A percentile compares a stretch with the other conserved stretches of the same genome.
Evolutionary conservation across 2,329 filamentous ascomycete species (phyloP).

Genomic region (Claviceps pusilla): DNA sequence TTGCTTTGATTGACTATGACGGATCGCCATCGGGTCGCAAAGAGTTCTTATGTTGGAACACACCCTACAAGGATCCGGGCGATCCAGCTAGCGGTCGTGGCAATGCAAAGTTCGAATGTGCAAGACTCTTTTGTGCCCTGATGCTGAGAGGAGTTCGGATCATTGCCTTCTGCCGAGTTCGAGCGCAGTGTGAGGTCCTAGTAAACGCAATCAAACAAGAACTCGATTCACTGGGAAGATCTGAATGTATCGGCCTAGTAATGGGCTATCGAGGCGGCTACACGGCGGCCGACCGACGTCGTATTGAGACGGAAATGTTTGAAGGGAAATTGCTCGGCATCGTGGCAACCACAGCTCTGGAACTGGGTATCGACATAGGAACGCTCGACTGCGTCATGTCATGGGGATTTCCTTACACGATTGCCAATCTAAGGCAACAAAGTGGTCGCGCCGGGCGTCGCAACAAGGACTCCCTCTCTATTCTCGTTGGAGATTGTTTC

Average conservation of each 20-base stretch:
- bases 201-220: conserved; percentile 68
- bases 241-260: conserved; percentile 62
- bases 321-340: conserved; percentile 86
- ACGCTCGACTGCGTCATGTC: conserved; percentile 86
- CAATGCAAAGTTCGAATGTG: conserved; percentile 71
- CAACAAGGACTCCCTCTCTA: conserved; percentile 83
- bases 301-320: conserved; percentile 93
- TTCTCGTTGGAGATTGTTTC: conserved; percentile 79
- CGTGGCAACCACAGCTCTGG: conserved; percentile 81
- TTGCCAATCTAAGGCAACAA: conserved; percentile 87
- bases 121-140: conserved; percentile 77
- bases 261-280: conserved; percentile 96
- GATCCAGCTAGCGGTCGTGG: conserved; percentile 79
- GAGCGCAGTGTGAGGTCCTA: conserved; percentile 77
- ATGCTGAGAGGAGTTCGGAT: conserved; percentile 78
- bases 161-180: conserved; percentile 81
- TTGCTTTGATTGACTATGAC: conserved; percentile 74
- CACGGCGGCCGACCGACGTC: conserved; percentile 73
- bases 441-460: conserved; percentile 81
- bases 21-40: conserved; percentile 82
- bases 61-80: conserved; percentile 75
- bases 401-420: conserved; percentile 88
- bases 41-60: conserved; percentile 97
- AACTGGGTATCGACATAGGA: conserved; percentile 90
- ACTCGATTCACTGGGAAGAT: conserved; percentile 54